Evolutionary conservation across 2,329 filamentous ascomycete species (phyloP).

Genomic region (Beauveria medogensis): DNA sequence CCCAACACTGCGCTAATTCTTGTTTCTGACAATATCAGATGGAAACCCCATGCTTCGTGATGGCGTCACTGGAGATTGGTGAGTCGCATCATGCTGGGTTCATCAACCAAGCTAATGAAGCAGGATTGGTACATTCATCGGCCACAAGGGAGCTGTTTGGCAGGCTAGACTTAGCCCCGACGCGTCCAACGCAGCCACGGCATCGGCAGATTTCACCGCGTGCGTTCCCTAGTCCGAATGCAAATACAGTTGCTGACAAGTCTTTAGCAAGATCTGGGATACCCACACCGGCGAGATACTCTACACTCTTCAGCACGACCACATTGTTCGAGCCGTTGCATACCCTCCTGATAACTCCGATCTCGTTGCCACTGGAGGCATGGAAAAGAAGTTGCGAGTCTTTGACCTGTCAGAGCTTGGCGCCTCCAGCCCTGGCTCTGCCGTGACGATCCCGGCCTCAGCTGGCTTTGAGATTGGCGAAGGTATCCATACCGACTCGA

Average conservation of each 20-base stretch:
- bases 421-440: conserved; percentile 28
- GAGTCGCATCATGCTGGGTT: conserved; percentile 20
- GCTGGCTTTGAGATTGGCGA: conserved; percentile 79
- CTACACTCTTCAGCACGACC: conserved; percentile 80
- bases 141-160: conserved; percentile 97
- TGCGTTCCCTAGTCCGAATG: conserved; percentile 35
- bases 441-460: conserved; percentile 47
- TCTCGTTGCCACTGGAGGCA: conserved; percentile 87
- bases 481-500: conserved; percentile 74
- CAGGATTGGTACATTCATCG: conserved; percentile 96
- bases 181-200: conserved; percentile 81
- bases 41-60: conserved; percentile 98
- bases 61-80: conserved; percentile 92
- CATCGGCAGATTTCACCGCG: conserved; percentile 93
- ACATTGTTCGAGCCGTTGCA: conserved; percentile 90
- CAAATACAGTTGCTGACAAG: conserved; percentile 20
- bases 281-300: conserved; percentile 88
- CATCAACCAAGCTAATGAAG: conserved; percentile 42
- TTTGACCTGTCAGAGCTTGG: conserved; percentile 69
- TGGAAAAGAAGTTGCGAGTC: conserved; percentile 92
- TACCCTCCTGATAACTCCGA: conserved; percentile 75
- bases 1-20: conserved; percentile 8
- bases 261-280: conserved; percentile 86
- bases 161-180: conserved; percentile 86
- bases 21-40: conserved; percentile 46